Conservation (phyloP, 2,329 filamentous ascomycete genomes). For the Monilinia fructigena region DNA sequence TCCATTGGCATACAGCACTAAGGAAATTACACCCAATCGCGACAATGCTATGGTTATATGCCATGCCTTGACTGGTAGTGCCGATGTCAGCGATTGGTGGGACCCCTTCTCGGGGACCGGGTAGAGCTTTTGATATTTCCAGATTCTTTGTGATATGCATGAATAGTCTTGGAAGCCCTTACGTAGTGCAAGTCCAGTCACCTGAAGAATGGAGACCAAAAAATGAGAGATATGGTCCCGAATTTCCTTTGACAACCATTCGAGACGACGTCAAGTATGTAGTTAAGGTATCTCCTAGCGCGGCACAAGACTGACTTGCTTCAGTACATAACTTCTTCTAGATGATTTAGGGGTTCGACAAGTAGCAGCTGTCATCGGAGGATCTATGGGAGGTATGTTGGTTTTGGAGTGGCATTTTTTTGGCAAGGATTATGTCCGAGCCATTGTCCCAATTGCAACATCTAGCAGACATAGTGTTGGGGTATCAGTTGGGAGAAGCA, state of each 20-base stretch:
- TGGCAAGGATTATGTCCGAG: conserved; percentile 79
- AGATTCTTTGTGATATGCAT: conserved; percentile 84
- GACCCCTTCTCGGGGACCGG: conserved; percentile 76
- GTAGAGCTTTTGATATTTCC: conserved; percentile 76
- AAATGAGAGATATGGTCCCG: conserved; percentile 82
- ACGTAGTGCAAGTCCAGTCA: conserved; percentile 85
- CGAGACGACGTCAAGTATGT: conserved; percentile 90
- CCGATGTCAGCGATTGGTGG: conserved; percentile 87
- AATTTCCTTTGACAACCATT: conserved; percentile 94
- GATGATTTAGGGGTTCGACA: conserved; percentile 78
- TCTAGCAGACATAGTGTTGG: conserved; percentile 83
- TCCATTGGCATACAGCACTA: conserved; percentile 65
- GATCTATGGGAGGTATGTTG: conserved; percentile 86
- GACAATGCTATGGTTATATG: conserved; percentile 76
- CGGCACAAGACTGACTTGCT: conserved; percentile 26
- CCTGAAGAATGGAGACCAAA: conserved; percentile 78
- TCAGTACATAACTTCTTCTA: conserved; percentile 71
- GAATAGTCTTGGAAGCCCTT: conserved; percentile 82
- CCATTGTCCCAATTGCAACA: conserved; percentile 79
- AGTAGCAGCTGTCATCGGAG: conserved; percentile 75
- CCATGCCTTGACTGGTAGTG: conserved; percentile 81
- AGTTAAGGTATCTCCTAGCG: conserved; percentile 23
- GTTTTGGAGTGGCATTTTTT: conserved; percentile 90
- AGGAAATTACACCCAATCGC: conserved; percentile 56
- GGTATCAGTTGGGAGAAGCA: conserved; percentile 86